Evolutionary conservation across 805 yeast species (phyloP).

Genomic region (Wickerhamiella azyma): DNA sequence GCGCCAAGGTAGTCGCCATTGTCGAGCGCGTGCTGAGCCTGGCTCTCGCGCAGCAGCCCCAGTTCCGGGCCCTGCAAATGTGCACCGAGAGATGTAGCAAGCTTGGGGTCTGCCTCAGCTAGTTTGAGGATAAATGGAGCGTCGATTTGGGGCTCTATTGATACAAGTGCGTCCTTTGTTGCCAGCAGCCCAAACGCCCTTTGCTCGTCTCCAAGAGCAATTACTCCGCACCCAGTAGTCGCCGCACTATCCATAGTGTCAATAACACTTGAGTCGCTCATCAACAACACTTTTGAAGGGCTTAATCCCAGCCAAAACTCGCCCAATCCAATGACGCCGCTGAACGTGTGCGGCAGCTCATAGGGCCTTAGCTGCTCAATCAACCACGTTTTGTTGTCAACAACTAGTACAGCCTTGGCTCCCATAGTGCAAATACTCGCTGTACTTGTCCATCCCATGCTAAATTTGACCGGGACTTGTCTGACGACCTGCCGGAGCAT

Average conservation of each 20-base stretch:
- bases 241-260: background rate
- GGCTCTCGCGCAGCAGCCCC: background rate
- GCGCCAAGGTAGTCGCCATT: background rate
- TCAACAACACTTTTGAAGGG: background rate
- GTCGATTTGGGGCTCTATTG: background rate
- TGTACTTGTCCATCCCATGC: background rate
- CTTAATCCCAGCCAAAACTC: background rate
- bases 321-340: background rate
- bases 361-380: background rate
- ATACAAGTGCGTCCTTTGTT: background rate
- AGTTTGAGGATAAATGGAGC: background rate
- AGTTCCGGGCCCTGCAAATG: background rate
- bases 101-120: background rate
- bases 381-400: background rate
- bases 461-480: background rate
- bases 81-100: background rate
- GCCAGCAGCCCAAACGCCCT: background rate
- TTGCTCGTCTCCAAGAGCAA: no score
- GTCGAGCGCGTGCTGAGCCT: background rate
- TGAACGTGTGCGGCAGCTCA: background rate
- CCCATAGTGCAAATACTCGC: background rate
- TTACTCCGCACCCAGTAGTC: background rate
- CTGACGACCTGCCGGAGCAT: constrained; percentile 2
- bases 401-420: background rate
- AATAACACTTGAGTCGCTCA: background rate